Evolutionary conservation across 148 eudicot species (phyloP), one percentile per base, ranked within the genome.

Genomic region (Arctostaphylos glauca): DNA sequence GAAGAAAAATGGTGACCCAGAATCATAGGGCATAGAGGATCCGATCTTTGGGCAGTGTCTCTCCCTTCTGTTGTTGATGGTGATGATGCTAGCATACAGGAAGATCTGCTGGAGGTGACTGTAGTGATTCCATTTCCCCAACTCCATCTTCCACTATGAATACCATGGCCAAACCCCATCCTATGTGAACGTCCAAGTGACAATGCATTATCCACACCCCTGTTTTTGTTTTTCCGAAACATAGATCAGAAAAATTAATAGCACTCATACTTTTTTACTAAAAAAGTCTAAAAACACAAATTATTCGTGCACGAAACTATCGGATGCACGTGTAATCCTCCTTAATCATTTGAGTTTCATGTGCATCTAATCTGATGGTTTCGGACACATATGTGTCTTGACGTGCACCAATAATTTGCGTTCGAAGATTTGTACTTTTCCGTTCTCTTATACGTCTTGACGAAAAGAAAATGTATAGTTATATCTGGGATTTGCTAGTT

Each of bases 131-230:
- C 80, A 88, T 54, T 79, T 87, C 86, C 18, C 96, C 96, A 9
- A 89, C 80, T 31, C 98, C 98, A 46, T 94, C 89, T 23, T 92
- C 94, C 0, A 94, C 98, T 0, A 94, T 6, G 81, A 94, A 94
- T 21, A 90, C 95, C 92, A 87, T 93, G 3, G 96, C 96, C 80
- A 94, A 75, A 3, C 98, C 98, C 98, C 98, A 94, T 0, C 83
- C 74, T 46, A 89, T 87, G 84, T 93, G 96, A 21, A 90, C 92
- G 58, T 93, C 96, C 89, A 94, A 88, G 86, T 94, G 96, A 85
- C 98, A 94, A 49, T 92, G 98, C 94, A 94, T 85, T 1, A 94
- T 25, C 98, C 98, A 94, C 18, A 89, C 89, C 46, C 98, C 95
- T 94, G 87, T 84, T 31, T 31, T 31, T 31, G 38, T 84, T 52